Evolutionary conservation across 768 basidiomycete genomes (phyloP).

Genomic region (Punctularia strigosozonata): DNA sequence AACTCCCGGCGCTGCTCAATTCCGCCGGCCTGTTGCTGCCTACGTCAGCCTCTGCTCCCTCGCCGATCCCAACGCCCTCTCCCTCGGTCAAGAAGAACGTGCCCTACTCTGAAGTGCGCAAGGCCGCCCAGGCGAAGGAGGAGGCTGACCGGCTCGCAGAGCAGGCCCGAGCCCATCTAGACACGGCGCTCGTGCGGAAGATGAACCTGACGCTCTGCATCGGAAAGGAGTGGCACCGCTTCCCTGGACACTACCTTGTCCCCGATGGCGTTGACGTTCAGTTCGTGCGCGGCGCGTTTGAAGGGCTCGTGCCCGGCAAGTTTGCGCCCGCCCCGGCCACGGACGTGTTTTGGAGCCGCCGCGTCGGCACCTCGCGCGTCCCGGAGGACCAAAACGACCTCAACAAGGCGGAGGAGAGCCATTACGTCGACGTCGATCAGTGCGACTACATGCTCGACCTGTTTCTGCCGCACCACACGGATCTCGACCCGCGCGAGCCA

Average conservation of each 20-base stretch:
- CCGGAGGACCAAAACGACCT: conserved; percentile 74
- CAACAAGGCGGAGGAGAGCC: conserved; percentile 67
- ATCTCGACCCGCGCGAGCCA: conserved; percentile 51
- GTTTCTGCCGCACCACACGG: conserved; percentile 67
- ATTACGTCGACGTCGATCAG: conserved; percentile 62
- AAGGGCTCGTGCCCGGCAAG: conserved; percentile 78
- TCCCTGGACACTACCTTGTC: conserved; percentile 82
- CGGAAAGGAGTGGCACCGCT: conserved; percentile 95
- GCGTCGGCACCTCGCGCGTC: conserved; percentile 48
- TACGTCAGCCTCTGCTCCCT: too few relatives aligned
- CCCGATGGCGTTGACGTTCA: conserved; percentile 74
- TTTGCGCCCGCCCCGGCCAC: conserved; percentile 35
- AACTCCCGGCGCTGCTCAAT: conserved; percentile 77
- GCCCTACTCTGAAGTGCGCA: conserved; percentile 18
- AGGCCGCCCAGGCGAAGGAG: conserved; percentile 22
- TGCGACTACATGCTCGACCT: conserved; percentile 92
- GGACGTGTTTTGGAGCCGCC: conserved; percentile 33
- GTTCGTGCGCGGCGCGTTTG: conserved; percentile 87
- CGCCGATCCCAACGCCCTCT: conserved; percentile 32
- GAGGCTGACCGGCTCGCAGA: conserved; percentile 34
- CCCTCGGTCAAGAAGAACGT: conserved; percentile 31
- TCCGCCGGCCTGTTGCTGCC: conserved; percentile 52
- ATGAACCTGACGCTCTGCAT: conserved; percentile 74
- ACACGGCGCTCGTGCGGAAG: conserved; percentile 53
- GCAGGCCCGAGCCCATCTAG: too few relatives aligned